These are phyloP conservation scores for Cryptococcus sp. DNA, from an alignment of 1,284 basidiomycete genomes.

Conservation along the genomic window DNA sequence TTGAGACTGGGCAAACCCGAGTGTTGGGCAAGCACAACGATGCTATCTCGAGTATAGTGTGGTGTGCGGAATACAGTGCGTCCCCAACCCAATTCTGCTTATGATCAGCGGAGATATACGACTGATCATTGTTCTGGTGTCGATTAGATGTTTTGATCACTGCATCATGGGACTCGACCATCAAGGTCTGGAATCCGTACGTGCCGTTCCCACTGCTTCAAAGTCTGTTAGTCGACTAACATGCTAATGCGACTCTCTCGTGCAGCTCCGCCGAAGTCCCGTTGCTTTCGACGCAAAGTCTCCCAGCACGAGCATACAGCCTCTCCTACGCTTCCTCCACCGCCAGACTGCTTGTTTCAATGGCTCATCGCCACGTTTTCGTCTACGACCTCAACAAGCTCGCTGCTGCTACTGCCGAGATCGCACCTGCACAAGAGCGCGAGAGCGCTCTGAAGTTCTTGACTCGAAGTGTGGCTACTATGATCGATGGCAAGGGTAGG, in stretches of 20 bases:
- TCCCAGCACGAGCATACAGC: slow-evolving; percentile 81
- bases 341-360: slow-evolving; percentile 74
- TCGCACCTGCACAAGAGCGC: slow-evolving; percentile 64
- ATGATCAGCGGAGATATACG: neutral
- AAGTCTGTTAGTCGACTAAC: neutral
- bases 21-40: slow-evolving; percentile 55
- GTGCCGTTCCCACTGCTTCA: slow-evolving; percentile 53
- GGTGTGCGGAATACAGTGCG: slow-evolving; percentile 52
- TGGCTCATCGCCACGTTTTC: slow-evolving; percentile 83
- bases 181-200: slow-evolving; percentile 81
- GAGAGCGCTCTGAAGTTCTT: slow-evolving; percentile 96
- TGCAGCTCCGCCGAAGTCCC: slow-evolving; percentile 57
- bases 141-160: slow-evolving; percentile 69
- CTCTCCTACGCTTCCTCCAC: slow-evolving; percentile 57
- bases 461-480: slow-evolving; percentile 85
- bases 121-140: too few species aligned
- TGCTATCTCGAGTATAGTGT: slow-evolving; percentile 52
- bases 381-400: slow-evolving; percentile 82
- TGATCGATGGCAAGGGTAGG: slow-evolving; percentile 86
- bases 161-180: slow-evolving; percentile 85
- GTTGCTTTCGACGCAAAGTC: slow-evolving; percentile 60
- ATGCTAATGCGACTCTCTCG: neutral
- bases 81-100: neutral
- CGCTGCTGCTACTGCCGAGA: slow-evolving; percentile 34
- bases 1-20: slow-evolving; percentile 51